phyloP scores from a whole-genome alignment of 2,329 filamentous ascomycete genomes.

The Beauveria sp. region DNA sequence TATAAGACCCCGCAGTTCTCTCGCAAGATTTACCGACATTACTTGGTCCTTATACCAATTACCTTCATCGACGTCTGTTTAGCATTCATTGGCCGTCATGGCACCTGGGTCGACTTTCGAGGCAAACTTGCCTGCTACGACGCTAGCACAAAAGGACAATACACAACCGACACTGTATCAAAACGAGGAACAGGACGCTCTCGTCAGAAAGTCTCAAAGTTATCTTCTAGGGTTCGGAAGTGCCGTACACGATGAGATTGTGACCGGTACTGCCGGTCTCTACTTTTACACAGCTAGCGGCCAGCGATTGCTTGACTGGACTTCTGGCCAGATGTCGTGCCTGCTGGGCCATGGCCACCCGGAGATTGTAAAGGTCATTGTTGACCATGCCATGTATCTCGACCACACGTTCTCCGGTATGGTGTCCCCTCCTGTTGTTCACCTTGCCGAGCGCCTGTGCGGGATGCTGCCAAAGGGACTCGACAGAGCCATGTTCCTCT shows the following conservation, averaged over 20 bases:
- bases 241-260: conserved; percentile 26
- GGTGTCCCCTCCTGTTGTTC: conserved; percentile 49
- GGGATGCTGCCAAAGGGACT: conserved; percentile 39
- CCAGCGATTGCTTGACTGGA: conserved; percentile 48
- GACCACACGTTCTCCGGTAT: conserved; percentile 55
- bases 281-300: conserved; percentile 38
- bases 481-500: conserved; percentile 50
- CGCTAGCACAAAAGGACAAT: conserved; percentile 9
- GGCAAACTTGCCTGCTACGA: neutral
- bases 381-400: conserved; percentile 39
- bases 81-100: conserved; percentile 13
- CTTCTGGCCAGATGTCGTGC: conserved; percentile 53
- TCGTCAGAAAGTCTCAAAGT: conserved; percentile 17
- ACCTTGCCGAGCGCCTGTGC: conserved; percentile 44
- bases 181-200: conserved; percentile 16
- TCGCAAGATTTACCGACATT: too few species aligned
- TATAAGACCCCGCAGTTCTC: neutral
- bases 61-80: neutral
- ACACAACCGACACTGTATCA: conserved; percentile 16
- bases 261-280: conserved; percentile 35
- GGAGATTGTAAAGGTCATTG: conserved; percentile 47
- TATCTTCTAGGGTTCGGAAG: conserved; percentile 21
- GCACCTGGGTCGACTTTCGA: conserved; percentile 14
- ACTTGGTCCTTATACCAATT: too few species aligned
- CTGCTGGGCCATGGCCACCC: conserved; percentile 51